Conservation (phyloP, 768 basidiomycete species). For the Naganishia vaughanmartiniae region DNA sequence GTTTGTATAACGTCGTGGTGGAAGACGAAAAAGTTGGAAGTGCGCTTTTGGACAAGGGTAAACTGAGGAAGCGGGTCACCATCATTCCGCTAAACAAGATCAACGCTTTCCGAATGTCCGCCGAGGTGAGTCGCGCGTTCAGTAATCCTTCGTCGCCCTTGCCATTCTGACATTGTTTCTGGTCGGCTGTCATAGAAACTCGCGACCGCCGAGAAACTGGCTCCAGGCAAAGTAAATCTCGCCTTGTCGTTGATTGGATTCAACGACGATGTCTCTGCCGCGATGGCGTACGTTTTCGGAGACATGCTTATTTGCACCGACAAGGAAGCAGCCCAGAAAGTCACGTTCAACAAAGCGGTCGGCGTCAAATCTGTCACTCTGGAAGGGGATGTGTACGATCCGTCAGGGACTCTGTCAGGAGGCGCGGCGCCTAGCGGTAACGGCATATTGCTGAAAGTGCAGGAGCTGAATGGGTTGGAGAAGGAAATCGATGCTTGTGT, state of each 20-base stretch:
- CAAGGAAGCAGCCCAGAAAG: conserved; percentile 75
- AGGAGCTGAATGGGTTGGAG: conserved; percentile 73
- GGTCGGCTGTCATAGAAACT: conserved; percentile 62
- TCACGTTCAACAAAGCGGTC: conserved; percentile 75
- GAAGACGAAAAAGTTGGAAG: conserved; percentile 85
- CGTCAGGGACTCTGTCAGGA: conserved; percentile 86
- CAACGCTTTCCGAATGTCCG: conserved; percentile 60
- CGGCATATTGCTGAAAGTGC: conserved; percentile 75
- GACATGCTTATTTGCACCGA: conserved; percentile 89
- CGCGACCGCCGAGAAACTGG: conserved; percentile 65
- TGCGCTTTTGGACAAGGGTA: conserved; percentile 72
- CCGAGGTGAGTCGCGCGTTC: conserved; percentile 55
- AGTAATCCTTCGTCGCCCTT: no score
- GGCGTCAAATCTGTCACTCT: conserved; percentile 83
- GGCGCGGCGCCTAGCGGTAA: conserved; percentile 74
- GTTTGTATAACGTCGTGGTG: conserved; percentile 89
- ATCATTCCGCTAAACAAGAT: conserved; percentile 94
- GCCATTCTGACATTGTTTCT: no score
- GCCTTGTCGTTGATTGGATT: conserved; percentile 89
- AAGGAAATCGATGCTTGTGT: conserved; percentile 59
- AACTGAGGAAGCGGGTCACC: conserved; percentile 81
- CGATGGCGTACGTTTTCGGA: conserved; percentile 90
- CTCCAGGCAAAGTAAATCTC: conserved; percentile 74
- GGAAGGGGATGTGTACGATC: conserved; percentile 94
- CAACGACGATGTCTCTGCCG: conserved; percentile 72